Evolutionary conservation across 2,329 filamentous ascomycete genomes (phyloP).

Genomic region (Arthrobotrys iridis): DNA sequence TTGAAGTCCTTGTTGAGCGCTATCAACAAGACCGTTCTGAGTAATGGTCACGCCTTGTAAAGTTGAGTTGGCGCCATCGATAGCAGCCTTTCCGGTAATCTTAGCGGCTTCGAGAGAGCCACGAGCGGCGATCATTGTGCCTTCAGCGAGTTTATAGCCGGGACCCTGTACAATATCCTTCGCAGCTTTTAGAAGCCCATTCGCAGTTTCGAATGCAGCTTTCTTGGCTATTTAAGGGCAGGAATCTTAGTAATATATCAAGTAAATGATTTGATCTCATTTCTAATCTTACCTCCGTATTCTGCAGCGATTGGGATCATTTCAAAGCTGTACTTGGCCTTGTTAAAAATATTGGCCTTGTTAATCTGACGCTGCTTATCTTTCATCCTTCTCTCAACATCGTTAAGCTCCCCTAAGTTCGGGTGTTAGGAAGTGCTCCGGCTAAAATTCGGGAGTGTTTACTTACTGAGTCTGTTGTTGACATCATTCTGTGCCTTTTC

Average conservation of each 20-base stretch:
- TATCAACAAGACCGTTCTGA: conserved; percentile 7
- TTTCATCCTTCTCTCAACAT: neutral
- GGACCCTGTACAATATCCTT: conserved; percentile 10
- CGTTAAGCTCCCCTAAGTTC: neutral
- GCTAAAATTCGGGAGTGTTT: too few relatives aligned
- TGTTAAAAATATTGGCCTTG: neutral
- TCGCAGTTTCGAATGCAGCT: conserved; percentile 10
- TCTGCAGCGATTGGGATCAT: conserved; percentile 6
- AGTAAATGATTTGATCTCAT: neutral
- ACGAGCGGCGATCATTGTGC: neutral
- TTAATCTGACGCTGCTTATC: conserved; percentile 8
- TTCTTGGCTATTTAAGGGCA: neutral
- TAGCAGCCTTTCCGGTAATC: conserved; percentile 7
- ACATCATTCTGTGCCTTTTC: conserved; percentile 2
- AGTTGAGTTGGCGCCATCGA: conserved; percentile 17
- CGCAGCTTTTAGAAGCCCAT: neutral
- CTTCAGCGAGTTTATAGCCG: conserved; percentile 11
- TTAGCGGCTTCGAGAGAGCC: conserved; percentile 8
- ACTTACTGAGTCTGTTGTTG: conserved; percentile 10
- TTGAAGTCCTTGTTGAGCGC: conserved; percentile 14
- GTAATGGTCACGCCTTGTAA: neutral
- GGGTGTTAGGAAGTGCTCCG: neutral
- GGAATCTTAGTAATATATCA: too few relatives aligned
- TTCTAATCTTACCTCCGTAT: neutral
- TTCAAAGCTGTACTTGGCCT: neutral